Evolutionary conservation across 768 basidiomycete species (phyloP).

Genomic region (Gelatoporia subvermispora): DNA sequence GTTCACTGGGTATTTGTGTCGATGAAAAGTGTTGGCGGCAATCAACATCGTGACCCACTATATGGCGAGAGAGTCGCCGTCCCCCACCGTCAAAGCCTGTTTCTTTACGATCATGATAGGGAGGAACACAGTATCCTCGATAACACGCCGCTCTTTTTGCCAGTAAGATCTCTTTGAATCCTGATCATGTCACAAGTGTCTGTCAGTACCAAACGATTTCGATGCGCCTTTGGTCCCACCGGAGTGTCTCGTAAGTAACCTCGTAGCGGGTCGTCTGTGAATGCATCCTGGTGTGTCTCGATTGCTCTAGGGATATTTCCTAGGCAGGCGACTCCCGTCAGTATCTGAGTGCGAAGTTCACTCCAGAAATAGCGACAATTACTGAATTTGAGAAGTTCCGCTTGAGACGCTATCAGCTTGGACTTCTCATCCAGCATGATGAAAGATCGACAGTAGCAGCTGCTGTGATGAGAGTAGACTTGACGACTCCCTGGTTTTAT

Average conservation of each 20-base stretch:
- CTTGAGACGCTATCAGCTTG: too few relatives aligned
- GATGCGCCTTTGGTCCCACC: too few relatives aligned
- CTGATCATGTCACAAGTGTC: neutral
- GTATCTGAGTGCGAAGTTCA: too few relatives aligned
- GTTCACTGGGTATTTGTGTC: neutral
- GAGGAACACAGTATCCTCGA: neutral
- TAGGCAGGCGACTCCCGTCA: neutral
- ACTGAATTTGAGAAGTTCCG: too few relatives aligned
- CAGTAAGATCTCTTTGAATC: constrained; percentile 1
- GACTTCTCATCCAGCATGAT: too few relatives aligned
- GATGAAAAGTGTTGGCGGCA: neutral
- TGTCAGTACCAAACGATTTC: too few relatives aligned
- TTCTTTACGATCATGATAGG: neutral
- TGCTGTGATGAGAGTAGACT: too few relatives aligned
- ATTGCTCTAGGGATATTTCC: neutral
- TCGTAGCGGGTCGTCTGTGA: neutral
- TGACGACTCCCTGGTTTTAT: too few relatives aligned
- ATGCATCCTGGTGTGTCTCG: neutral
- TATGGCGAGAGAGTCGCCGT: neutral
- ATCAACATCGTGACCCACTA: neutral
- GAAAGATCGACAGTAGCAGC: too few relatives aligned
- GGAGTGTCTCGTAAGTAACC: neutral
- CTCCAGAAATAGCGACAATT: too few relatives aligned
- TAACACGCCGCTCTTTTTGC: neutral
- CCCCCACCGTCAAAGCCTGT: neutral